phyloP scores from a whole-genome alignment of 805 yeast species.

The Brettanomyces nanus region DNA sequence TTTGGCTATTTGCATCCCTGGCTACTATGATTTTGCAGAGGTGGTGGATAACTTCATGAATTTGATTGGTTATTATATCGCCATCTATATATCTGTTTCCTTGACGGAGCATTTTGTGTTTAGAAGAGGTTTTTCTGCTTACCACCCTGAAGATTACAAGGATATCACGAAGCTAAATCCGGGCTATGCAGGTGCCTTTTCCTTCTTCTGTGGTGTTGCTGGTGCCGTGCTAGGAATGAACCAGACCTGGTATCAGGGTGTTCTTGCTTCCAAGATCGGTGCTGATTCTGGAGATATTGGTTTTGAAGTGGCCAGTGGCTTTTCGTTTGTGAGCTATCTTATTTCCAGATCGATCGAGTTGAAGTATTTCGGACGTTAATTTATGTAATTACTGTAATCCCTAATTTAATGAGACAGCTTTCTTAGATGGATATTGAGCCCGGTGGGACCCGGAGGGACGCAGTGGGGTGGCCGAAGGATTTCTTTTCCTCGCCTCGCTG shows the following conservation, averaged over 20 bases:
- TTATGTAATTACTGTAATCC: too few relatives aligned
- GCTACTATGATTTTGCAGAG: slow-evolving; percentile 59
- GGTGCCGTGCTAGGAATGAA: slow-evolving; percentile 85
- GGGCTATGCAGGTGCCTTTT: slow-evolving; percentile 75
- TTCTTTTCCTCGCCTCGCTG: too few relatives aligned
- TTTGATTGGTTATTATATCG: slow-evolving; percentile 83
- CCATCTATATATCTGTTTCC: slow-evolving; percentile 70
- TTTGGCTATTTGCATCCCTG: slow-evolving; percentile 85
- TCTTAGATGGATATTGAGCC: too few relatives aligned
- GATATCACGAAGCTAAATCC: slow-evolving; percentile 54
- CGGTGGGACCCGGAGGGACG: too few relatives aligned
- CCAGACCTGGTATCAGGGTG: slow-evolving; percentile 79
- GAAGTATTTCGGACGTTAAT: slow-evolving; percentile 48
- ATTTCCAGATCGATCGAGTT: slow-evolving; percentile 55
- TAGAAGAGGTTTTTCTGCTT: slow-evolving; percentile 53
- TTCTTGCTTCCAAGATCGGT: slow-evolving; percentile 55
- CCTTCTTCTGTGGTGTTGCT: slow-evolving; percentile 73
- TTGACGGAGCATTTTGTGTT: slow-evolving; percentile 77
- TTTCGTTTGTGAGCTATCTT: slow-evolving; percentile 57
- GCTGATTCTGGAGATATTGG: slow-evolving; percentile 77
- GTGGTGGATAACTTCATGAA: slow-evolving; percentile 87
- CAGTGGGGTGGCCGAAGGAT: too few relatives aligned
- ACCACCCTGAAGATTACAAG: slow-evolving; percentile 55
- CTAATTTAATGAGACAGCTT: too few relatives aligned
- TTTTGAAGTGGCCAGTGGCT: slow-evolving; percentile 64